Evolutionary conservation across 2,329 filamentous ascomycete species (phyloP), one percentile per base, ranked within the genome.

Genomic region (Cytospora chrysosperma): DNA sequence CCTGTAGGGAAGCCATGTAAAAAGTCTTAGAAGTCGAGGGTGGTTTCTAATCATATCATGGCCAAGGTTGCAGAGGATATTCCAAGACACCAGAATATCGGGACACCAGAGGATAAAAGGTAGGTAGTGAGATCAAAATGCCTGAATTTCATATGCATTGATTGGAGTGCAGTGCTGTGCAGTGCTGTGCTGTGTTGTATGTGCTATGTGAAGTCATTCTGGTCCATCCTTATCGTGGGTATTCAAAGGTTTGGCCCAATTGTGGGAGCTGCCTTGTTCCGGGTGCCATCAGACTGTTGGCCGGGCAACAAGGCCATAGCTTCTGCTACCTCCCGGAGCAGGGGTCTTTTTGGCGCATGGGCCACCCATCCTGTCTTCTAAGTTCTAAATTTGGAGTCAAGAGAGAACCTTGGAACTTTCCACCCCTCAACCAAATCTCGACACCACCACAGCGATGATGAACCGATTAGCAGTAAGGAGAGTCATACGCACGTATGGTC

Each of bases 1-100:
- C 67, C 67, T 75, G 71, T 58, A 73, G 64, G 50, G 76, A 73
- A 69, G 75, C 72, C 78, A 81, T 81, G 69, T 69, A 70, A 56
- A 69, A 64, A 59, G 70, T 65, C 70, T 55, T 52, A 67, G 65
- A 56, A 47, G 58, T 21, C 43, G 64, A 37, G 34, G 63, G 61
- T 68, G 69, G 70, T 72, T 68, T 67, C 62, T 73, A 71, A 71
- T 75, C 72, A 75, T 75, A 71, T 70, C 74, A 74, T 73, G 62
- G 68, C 70, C 70, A 62, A 65, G 64, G 64, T 56, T 63, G 53
- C 65, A 65, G 50, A 69, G 65, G 62, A 65, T 59, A 63, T 67
- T 34, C 32, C 32, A 34, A 34, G 15, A 34, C 32, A 13, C 32
- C 32, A 13, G 69, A 68, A 63, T n/a, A n/a, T n/a, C n/a, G n/a